phyloP scores from a whole-genome alignment of 768 basidiomycete genomes.

The Auriscalpium microsporum region DNA sequence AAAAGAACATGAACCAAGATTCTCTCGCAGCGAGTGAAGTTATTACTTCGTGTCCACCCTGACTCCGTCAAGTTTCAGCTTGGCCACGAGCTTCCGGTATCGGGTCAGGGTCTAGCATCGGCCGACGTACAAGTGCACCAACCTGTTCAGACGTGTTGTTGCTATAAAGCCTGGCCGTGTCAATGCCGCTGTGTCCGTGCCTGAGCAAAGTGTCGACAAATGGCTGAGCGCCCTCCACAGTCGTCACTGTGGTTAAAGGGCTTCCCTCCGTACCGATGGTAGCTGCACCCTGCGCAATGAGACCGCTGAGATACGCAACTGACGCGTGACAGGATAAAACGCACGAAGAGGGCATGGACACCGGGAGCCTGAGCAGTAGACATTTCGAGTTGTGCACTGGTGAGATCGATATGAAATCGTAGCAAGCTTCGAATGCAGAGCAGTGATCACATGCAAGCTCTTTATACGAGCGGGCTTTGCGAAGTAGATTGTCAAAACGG shows the following conservation, averaged over 20 bases:
- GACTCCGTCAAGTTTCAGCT: constrained; percentile 23
- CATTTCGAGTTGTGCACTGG: too few relatives aligned
- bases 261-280: constrained; percentile 12
- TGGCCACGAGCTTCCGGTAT: neutral
- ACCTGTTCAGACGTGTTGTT: constrained; percentile 19
- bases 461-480: too few relatives aligned
- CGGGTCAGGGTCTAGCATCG: neutral
- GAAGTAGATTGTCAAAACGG: too few relatives aligned
- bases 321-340: too few relatives aligned
- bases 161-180: constrained; percentile 9
- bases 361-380: too few relatives aligned
- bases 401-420: too few relatives aligned
- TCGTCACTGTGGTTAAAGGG: constrained; percentile 7
- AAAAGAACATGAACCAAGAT: neutral
- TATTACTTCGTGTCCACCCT: constrained; percentile 32
- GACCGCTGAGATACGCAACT: too few relatives aligned
- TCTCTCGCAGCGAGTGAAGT: neutral
- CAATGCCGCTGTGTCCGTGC: constrained; percentile 12
- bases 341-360: too few relatives aligned
- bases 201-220: constrained; percentile 14
- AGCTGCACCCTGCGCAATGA: constrained; percentile 10
- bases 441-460: too few relatives aligned
- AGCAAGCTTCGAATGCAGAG: too few relatives aligned
- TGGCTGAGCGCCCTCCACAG: constrained; percentile 13
- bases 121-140: neutral